Evolutionary conservation across 257 asterid genomes (phyloP).

Genomic region (Solanum ossicruentum): DNA sequence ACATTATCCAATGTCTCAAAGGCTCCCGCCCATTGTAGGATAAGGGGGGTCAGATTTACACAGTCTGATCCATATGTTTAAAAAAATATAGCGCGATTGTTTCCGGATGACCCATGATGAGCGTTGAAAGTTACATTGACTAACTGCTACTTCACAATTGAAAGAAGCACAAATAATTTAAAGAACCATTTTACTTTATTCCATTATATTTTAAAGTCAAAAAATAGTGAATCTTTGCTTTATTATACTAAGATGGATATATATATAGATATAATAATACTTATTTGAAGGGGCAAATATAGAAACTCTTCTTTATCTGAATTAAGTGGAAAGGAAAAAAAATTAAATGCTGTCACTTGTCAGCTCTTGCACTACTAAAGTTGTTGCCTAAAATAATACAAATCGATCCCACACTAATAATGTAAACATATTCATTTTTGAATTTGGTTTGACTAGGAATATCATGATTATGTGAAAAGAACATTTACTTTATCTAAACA

Average conservation of each 20-base stretch:
- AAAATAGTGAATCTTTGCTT: too few relatives aligned
- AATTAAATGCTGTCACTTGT: background rate
- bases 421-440: background rate
- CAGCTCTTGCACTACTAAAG: background rate
- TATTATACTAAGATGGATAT: background rate
- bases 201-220: too few relatives aligned
- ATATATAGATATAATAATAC: background rate
- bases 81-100: too few relatives aligned
- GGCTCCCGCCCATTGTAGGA: too few relatives aligned
- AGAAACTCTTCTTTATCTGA: background rate
- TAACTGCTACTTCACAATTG: too few relatives aligned
- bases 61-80: too few relatives aligned
- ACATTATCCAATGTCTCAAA: too few relatives aligned
- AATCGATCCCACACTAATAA: background rate
- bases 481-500: background rate
- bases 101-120: too few relatives aligned
- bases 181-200: too few relatives aligned
- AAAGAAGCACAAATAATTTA: too few relatives aligned
- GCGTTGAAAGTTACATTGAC: too few relatives aligned
- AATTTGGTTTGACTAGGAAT: background rate
- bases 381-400: background rate
- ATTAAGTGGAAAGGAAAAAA: background rate
- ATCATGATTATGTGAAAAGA: background rate
- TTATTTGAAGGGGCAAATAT: background rate
- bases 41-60: too few relatives aligned